These are phyloP conservation scores for Lodderomyces pseudojiufengensis DNA, from an alignment of 1,139 yeast species.

Conservation along the genomic window DNA sequence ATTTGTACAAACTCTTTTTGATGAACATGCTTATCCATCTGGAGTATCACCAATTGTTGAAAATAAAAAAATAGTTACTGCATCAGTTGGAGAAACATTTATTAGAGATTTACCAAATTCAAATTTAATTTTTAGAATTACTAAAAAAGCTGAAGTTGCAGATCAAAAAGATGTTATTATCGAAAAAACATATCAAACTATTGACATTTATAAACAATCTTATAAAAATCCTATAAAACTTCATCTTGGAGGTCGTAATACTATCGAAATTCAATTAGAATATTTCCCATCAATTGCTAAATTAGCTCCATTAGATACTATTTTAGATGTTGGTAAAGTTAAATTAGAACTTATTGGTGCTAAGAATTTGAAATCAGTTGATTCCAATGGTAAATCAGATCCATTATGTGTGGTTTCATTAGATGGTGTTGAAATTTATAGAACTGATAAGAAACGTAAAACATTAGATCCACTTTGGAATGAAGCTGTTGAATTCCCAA, in stretches of 20 bases:
- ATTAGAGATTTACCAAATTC: slow-evolving; percentile 69
- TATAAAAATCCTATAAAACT: slow-evolving; percentile 45
- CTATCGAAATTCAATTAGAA: slow-evolving; percentile 49
- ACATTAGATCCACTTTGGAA: slow-evolving; percentile 70
- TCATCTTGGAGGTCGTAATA: slow-evolving; percentile 40
- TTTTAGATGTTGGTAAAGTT: slow-evolving; percentile 63
- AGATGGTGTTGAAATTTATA: slow-evolving; percentile 53
- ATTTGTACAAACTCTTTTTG: slow-evolving; percentile 57
- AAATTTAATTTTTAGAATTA: slow-evolving; percentile 49
- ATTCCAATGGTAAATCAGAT: slow-evolving; percentile 72
- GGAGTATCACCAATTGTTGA: slow-evolving; percentile 47
- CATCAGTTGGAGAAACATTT: slow-evolving; percentile 54
- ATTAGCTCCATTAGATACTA: slow-evolving; percentile 56
- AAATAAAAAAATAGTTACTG: slow-evolving; percentile 34
- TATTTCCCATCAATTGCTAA: slow-evolving; percentile 56
- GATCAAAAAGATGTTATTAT: slow-evolving; percentile 45
- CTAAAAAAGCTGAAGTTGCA: slow-evolving; percentile 48
- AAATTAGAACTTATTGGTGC: slow-evolving; percentile 56
- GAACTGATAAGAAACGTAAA: slow-evolving; percentile 60
- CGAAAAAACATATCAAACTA: slow-evolving; percentile 48
- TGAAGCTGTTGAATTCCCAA: slow-evolving; percentile 54
- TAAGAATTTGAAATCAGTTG: slow-evolving; percentile 51
- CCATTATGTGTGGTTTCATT: slow-evolving; percentile 54
- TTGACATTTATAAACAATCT: slow-evolving; percentile 50
- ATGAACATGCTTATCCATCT: slow-evolving; percentile 60